These are phyloP conservation scores for Pseudonitzschia pungens DNA, from an alignment of 108 stramenopile species.

Conservation along the genomic window DNA sequence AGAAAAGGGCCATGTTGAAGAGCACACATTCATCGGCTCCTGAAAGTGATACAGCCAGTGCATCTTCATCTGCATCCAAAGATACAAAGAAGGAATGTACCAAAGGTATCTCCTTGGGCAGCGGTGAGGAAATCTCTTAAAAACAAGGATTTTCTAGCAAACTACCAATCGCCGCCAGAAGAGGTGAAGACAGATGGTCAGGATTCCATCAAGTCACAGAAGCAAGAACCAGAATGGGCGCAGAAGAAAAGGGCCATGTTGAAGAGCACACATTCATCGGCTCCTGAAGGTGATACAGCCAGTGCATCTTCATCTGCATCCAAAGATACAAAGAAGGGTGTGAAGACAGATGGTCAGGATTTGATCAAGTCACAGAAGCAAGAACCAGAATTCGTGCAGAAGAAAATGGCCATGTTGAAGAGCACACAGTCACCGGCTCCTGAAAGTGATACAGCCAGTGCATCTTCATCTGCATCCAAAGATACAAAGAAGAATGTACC, in stretches of 20 bases:
- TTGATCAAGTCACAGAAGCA: too few relatives aligned
- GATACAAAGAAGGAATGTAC: not conserved
- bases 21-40: too few relatives aligned
- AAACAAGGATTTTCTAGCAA: not conserved
- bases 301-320: not conserved
- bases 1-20: not conserved
- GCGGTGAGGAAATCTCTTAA: not conserved
- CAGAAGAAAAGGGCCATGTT: too few relatives aligned
- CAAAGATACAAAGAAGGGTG: not conserved
- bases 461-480: not conserved
- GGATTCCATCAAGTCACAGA: too few relatives aligned
- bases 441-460: not conserved
- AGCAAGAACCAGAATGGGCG: too few relatives aligned
- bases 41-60: not conserved
- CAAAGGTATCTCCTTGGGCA: not conserved
- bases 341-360: too few relatives aligned
- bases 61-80: not conserved
- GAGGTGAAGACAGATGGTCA: not conserved
- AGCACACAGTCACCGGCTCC: not conserved
- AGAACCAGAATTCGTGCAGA: not conserved
- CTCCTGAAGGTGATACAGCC: not conserved
- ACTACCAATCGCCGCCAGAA: not conserved
- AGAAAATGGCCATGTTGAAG: not conserved
- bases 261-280: not conserved
- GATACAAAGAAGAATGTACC: not conserved